Base-by-base conservation (phyloP, 805 yeast genomes). In the Lipomyces mesembrius region DNA sequence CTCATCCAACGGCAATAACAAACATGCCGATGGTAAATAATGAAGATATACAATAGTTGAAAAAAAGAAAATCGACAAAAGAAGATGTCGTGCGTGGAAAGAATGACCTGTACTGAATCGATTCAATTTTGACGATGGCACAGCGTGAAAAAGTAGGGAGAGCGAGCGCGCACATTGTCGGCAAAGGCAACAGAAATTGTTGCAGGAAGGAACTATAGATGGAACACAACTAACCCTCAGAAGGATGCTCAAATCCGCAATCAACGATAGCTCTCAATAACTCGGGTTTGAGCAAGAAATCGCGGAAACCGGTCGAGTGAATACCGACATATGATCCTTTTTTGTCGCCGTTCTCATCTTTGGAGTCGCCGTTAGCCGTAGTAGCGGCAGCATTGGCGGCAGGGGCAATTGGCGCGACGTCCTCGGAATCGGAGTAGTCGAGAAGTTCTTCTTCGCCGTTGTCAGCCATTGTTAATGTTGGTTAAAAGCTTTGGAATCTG, bases 161-260 rank as follows among this genome's bases (percentile, higher is more conserved):
- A 27, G 55, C 27, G 57, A 54, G 57, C 57, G 57, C 57, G 35
- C 37, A 27, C 55, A 9, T 22, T 22, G 49, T n/a, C 49, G 32
- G 17, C 29, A 20, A 17, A 37, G 43, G 34, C 25, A 64, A 14
- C 27, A 35, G 29, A n/a, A 66, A 54, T 14, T 51, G 35, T 27
- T 27, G 59, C 37, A 20, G 59, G 52, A 53, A 58, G 59, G 53
- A 57, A 62, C 34, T 20, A 49, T 39, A 27, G 37, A 60, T 52
- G 52, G 52, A 43, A 43, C 49, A 43, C 59, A 63, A 61, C 95
- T 86, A 82, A 90, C 95, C 96, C 89, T 94, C 99, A 73, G 97
- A 92, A 73, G 99, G 99, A 83, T 94, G 99, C 84, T 94, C 99
- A 79, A 94, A 94, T 84, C 99, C 99, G 84, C 98, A 92, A 82